phyloP scores from a whole-genome alignment of 331 rosid species.

The Rosa hybrid region DNA sequence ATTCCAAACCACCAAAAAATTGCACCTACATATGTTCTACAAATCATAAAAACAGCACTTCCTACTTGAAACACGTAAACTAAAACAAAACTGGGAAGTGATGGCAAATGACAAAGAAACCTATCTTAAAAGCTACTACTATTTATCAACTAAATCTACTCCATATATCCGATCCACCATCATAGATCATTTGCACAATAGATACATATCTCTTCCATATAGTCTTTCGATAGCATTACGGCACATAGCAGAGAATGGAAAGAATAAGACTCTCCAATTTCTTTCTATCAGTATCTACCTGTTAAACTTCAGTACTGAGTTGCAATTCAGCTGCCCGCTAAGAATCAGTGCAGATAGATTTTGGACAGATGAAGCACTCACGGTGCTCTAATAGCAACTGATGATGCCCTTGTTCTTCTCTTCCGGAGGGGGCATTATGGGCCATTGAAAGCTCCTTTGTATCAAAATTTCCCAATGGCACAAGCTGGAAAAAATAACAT shows the following conservation, averaged over 20 bases:
- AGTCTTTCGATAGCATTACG: conserved; percentile 34
- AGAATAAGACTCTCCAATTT: conserved; percentile 1
- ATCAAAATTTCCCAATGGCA: conserved; percentile 39
- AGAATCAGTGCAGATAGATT: conserved; percentile 34
- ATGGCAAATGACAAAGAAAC: conserved; percentile 11
- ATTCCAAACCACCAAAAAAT: conserved; percentile 15
- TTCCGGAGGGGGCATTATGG: conserved; percentile 29
- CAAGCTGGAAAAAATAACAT: conserved; percentile 40
- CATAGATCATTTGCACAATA: conserved; percentile 14
- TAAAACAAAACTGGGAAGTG: conserved; percentile 21
- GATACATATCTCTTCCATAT: conserved; percentile 25
- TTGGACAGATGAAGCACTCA: conserved; percentile 35
- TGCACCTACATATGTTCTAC: conserved; percentile 23
- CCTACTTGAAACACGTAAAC: neutral
- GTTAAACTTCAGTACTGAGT: conserved; percentile 33
- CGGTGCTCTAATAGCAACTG: conserved; percentile 47
- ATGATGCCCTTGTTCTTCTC: conserved; percentile 27
- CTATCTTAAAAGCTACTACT: conserved; percentile 22
- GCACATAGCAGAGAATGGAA: conserved; percentile 7
- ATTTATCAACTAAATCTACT: conserved; percentile 28
- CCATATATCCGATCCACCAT: conserved; percentile 28
- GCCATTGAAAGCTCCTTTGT: conserved; percentile 33
- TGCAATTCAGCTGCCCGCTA: conserved; percentile 42
- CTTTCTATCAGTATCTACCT: conserved; percentile 22
- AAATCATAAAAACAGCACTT: conserved; percentile 9